These are phyloP conservation scores for Piloderma croceum DNA, from an alignment of 768 basidiomycete species.

Conservation along the genomic window DNA sequence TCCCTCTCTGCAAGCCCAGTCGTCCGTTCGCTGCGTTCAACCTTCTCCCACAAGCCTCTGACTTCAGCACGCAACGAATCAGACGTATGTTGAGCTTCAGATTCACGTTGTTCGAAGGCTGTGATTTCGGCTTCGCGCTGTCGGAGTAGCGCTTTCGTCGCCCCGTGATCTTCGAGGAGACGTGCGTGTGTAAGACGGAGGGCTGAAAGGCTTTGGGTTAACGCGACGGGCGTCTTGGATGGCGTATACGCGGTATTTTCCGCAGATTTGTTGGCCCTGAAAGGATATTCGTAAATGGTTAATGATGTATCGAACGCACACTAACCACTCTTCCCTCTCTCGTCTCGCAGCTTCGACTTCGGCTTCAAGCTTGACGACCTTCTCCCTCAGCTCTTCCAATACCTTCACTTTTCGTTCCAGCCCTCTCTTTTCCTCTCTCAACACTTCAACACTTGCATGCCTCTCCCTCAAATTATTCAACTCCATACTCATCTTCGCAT, in stretches of 20 bases:
- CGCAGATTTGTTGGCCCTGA: conserved; percentile 34
- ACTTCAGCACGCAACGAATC: conserved; percentile 32
- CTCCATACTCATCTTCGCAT: conserved; percentile 51
- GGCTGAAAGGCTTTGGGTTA: conserved; percentile 52
- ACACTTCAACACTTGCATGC: conserved; percentile 58
- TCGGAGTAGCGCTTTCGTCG: conserved; percentile 46
- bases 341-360: conserved; percentile 55
- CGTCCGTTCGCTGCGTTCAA: conserved; percentile 26
- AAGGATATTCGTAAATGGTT: conserved; percentile 5
- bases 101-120: conserved; percentile 31
- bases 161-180: conserved; percentile 64
- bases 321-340: conserved; percentile 58
- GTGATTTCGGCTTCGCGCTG: conserved; percentile 48
- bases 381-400: conserved; percentile 51
- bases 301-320: conserved; percentile 1
- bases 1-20: conserved; percentile 46
- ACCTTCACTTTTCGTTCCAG: conserved; percentile 48
- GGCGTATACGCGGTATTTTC: conserved; percentile 32
- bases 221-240: conserved; percentile 44
- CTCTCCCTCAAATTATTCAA: conserved; percentile 47
- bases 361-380: conserved; percentile 52
- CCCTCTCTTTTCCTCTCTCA: conserved; percentile 68
- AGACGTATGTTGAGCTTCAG: conserved; percentile 31
- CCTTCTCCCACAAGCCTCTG: conserved; percentile 34
- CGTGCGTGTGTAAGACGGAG: conserved; percentile 59